Percentiles rank a stretch among this genome's conserved stretches.
Evolutionary conservation across 176 grass and related monocot genomes (phyloP).

Genomic region (Aegilops umbellulata): DNA sequence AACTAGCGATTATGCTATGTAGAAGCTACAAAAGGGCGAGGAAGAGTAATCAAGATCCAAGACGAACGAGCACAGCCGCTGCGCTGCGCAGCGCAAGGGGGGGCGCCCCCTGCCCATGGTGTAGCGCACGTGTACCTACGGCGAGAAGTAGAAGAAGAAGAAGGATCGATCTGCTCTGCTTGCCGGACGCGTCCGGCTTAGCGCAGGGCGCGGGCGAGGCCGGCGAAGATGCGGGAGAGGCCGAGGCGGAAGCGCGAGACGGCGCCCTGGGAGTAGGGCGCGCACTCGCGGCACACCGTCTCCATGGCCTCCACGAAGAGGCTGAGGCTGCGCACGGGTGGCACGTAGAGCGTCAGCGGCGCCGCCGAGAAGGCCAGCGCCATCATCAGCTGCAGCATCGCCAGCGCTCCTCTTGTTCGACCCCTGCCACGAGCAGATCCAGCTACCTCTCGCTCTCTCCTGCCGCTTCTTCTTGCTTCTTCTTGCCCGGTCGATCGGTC

Average conservation of each 20-base stretch:
- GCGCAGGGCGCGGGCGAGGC: slow-evolving; percentile 47
- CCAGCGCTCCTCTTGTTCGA: background rate
- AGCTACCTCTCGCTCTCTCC: background rate
- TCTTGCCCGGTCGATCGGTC: background rate
- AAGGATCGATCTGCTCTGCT: background rate
- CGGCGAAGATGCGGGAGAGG: slow-evolving; percentile 50
- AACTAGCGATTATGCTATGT: no score
- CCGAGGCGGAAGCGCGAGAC: slow-evolving; percentile 57
- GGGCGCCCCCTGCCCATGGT: no score
- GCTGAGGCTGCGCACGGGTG: slow-evolving; percentile 79
- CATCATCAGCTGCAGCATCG: slow-evolving; percentile 81
- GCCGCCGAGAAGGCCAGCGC: slow-evolving; percentile 88
- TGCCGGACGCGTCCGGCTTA: background rate
- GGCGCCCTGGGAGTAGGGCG: slow-evolving; percentile 58
- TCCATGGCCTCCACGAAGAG: slow-evolving; percentile 81
- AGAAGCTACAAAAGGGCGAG: background rate
- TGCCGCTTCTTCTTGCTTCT: background rate
- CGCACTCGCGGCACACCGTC: slow-evolving; percentile 53
- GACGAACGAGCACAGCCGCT: background rate
- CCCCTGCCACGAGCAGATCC: background rate
- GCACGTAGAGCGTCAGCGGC: slow-evolving; percentile 89
- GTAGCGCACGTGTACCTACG: background rate
- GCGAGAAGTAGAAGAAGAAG: background rate
- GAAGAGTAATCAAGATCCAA: background rate
- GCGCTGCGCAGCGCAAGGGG: no score